phyloP scores from a whole-genome alignment of 495 filamentous ascomycete species.

The Penicillium antarcticum region DNA sequence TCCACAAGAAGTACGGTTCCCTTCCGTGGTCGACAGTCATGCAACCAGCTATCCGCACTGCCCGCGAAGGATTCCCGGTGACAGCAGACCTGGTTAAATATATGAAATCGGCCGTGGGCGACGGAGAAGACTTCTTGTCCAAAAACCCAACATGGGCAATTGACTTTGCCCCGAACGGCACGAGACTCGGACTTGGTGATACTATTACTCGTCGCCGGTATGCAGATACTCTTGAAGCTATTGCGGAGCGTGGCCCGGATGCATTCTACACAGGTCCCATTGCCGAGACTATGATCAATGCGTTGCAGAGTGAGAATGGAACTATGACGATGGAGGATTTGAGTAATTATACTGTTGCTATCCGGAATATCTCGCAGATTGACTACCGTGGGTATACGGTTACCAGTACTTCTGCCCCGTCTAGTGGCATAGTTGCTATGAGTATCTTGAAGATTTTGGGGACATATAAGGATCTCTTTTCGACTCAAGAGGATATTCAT shows the following conservation, averaged over 20 bases:
- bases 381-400: conserved; percentile 69
- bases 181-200: conserved; percentile 65
- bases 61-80: conserved; percentile 70
- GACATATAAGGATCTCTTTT: conserved; percentile 61
- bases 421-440: conserved; percentile 68
- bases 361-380: conserved; percentile 60
- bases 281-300: conserved; percentile 69
- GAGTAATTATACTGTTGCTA: conserved; percentile 59
- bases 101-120: conserved; percentile 49
- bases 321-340: conserved; percentile 83
- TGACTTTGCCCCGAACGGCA: conserved; percentile 85
- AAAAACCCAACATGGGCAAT: conserved; percentile 74
- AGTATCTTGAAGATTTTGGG: conserved; percentile 75
- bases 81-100: conserved; percentile 67
- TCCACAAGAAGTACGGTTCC: conserved; percentile 70
- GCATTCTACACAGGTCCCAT: conserved; percentile 73
- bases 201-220: conserved; percentile 75
- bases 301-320: conserved; percentile 62
- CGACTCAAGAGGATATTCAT: conserved; percentile 46
- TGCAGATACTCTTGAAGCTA: conserved; percentile 71
- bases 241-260: conserved; percentile 65
- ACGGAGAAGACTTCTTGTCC: conserved; percentile 58
- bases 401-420: conserved; percentile 66
- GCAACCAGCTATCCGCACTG: conserved; percentile 68
- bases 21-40: conserved; percentile 70